Percentiles rank a stretch among this genome's conserved stretches.
These are phyloP conservation scores for Candida pseudofarinosa DNA, from an alignment of 805 yeast species.

Conservation along the genomic window DNA sequence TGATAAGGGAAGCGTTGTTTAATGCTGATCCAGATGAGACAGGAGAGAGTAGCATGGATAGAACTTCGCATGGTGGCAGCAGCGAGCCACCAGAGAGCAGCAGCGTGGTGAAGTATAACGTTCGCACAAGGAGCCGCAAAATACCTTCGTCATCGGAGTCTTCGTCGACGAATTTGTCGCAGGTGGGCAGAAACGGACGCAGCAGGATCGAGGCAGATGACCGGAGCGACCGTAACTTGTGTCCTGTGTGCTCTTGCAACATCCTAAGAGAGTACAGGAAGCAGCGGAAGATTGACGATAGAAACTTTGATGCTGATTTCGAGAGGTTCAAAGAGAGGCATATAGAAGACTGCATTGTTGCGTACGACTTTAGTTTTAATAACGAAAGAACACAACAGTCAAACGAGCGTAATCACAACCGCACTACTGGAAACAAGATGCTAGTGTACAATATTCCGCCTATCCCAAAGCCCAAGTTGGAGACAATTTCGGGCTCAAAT, in stretches of 20 bases:
- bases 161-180: constrained; percentile 8
- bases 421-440: constrained; percentile 61
- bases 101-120: constrained; percentile 17
- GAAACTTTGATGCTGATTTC: constrained; percentile 18
- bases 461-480: constrained; percentile 37
- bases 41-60: constrained; percentile 11
- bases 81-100: constrained; percentile 4
- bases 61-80: not conserved
- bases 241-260: constrained; percentile 39
- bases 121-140: constrained; percentile 15
- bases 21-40: constrained; percentile 3
- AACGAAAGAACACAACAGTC: constrained; percentile 25
- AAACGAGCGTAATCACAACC: constrained; percentile 20
- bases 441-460: constrained; percentile 65
- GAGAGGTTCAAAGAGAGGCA: constrained; percentile 56
- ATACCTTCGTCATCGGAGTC: constrained; percentile 19
- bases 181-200: constrained; percentile 4
- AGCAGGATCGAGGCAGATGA: constrained; percentile 13
- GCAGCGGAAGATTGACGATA: constrained; percentile 10
- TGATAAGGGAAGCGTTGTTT: constrained; percentile 42
- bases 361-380: constrained; percentile 59
- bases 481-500: constrained; percentile 18
- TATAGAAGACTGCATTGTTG: constrained; percentile 68
- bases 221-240: constrained; percentile 30
- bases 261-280: constrained; percentile 19